Conservation (phyloP, 768 basidiomycete genomes). For the Trametes punicea region DNA sequence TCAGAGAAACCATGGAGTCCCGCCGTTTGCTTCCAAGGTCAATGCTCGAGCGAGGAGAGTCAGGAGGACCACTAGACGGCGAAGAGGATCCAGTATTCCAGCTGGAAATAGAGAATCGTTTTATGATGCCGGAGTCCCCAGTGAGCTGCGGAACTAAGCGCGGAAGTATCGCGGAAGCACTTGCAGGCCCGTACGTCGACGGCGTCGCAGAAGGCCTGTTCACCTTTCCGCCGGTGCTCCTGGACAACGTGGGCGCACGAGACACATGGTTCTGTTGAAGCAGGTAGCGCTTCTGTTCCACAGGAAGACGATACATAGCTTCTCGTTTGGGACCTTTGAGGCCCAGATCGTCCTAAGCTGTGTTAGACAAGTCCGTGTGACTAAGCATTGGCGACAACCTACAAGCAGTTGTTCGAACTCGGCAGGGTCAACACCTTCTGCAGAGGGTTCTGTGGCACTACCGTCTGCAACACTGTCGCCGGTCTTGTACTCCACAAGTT, state of each 20-base stretch:
- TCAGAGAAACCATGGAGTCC: conserved; percentile 26
- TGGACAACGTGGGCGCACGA: conserved; percentile 33
- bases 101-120: conserved; percentile 60
- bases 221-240: conserved; percentile 28
- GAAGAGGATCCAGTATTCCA: conserved; percentile 48
- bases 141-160: conserved; percentile 71
- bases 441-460: conserved; percentile 11
- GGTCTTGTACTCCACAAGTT: conserved; percentile 47
- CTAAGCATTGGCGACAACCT: conserved; percentile 22
- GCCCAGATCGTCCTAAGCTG: conserved; percentile 61
- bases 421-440: conserved; percentile 25
- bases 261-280: conserved; percentile 53
- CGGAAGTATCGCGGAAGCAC: conserved; percentile 54
- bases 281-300: conserved; percentile 64
- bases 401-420: conserved; percentile 74
- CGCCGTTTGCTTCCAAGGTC: conserved; percentile 33
- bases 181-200: conserved; percentile 60
- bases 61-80: conserved; percentile 34
- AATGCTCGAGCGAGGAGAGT: conserved; percentile 36
- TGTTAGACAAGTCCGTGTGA: not conserved
- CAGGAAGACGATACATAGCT: conserved; percentile 58
- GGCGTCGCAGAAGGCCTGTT: conserved; percentile 27
- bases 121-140: conserved; percentile 66
- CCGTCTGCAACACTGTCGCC: conserved; percentile 27
- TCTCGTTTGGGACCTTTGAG: conserved; percentile 67